phyloP scores from a whole-genome alignment of 1,284 basidiomycete genomes.

The Trichosporon coremiiforme region DNA sequence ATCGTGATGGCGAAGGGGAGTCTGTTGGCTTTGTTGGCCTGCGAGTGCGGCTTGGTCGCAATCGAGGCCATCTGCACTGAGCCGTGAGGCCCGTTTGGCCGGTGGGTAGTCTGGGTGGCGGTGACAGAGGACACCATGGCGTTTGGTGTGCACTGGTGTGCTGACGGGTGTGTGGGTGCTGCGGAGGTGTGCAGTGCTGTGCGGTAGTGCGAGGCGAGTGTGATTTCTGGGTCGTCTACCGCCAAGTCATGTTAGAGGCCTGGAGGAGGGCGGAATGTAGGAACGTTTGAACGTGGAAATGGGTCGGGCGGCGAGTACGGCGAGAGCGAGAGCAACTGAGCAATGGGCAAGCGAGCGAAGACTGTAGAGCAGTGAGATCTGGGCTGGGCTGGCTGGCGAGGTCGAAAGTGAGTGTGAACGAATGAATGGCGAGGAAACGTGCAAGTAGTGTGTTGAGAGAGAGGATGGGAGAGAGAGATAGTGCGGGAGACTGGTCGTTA shows the following conservation, averaged over 20 bases:
- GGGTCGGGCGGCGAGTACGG: no score
- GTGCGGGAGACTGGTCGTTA: not conserved
- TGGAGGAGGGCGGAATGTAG: not conserved
- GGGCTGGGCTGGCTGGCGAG: not conserved
- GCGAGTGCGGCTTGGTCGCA: not conserved
- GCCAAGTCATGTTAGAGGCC: slow-evolving; percentile 6
- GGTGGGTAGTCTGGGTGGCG: not conserved
- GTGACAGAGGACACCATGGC: slow-evolving; percentile 13
- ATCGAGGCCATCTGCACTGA: slow-evolving; percentile 1
- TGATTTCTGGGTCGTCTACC: slow-evolving; percentile 14
- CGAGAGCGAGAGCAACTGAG: not conserved
- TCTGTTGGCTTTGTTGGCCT: not conserved
- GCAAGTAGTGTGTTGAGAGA: not conserved
- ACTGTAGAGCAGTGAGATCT: no score
- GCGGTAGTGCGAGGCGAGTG: slow-evolving; percentile 19
- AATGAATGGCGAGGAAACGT: not conserved
- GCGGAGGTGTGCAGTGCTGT: not conserved
- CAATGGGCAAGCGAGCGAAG: not conserved
- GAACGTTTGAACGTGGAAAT: not conserved
- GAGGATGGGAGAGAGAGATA: slow-evolving; percentile 5
- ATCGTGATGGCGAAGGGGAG: slow-evolving; percentile 13
- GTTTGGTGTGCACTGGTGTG: not conserved
- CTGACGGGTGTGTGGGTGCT: not conserved
- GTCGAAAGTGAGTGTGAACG: not conserved
- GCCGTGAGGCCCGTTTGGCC: not conserved